A percentile compares a stretch with the other conserved stretches of the same genome.
Conservation (phyloP, 2,329 filamentous ascomycete species). For the Dendryphion nanum region DNA sequence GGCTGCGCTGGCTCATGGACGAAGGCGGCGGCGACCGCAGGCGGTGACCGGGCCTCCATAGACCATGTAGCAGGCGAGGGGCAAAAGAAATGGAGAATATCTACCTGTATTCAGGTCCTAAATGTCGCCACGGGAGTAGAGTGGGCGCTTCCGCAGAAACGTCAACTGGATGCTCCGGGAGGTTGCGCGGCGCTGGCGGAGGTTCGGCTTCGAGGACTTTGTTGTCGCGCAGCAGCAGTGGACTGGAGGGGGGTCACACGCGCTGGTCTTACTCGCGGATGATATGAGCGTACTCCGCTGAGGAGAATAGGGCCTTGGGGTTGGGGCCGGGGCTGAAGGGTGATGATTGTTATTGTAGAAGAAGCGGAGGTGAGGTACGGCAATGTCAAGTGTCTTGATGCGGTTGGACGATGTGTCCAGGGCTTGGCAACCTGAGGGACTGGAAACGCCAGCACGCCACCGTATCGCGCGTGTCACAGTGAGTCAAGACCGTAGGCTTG, state of each 20-base stretch:
- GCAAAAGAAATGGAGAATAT: slow-evolving; percentile 25
- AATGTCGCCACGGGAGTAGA: slow-evolving; percentile 37
- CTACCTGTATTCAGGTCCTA: slow-evolving; percentile 41
- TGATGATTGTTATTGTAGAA: slow-evolving; percentile 21
- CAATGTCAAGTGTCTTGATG: slow-evolving; percentile 2
- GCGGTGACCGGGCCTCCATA: background rate
- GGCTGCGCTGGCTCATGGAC: too few species aligned
- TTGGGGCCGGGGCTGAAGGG: slow-evolving; percentile 29
- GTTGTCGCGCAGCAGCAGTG: slow-evolving; percentile 15
- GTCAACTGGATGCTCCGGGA: slow-evolving; percentile 29
- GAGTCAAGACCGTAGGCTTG: too few species aligned
- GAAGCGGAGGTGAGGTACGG: slow-evolving; percentile 9
- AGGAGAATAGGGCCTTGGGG: slow-evolving; percentile 23
- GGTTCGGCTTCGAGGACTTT: slow-evolving; percentile 26
- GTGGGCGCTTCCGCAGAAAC: slow-evolving; percentile 43
- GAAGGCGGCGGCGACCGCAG: slow-evolving; percentile 7
- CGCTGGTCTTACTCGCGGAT: slow-evolving; percentile 22
- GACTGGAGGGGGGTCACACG: slow-evolving; percentile 20
- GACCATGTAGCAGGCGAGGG: slow-evolving; percentile 20
- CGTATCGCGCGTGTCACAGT: too few species aligned
- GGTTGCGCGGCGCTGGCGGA: slow-evolving; percentile 33
- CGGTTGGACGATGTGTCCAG: slow-evolving; percentile 2
- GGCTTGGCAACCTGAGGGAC: too few species aligned
- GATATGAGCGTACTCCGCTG: slow-evolving; percentile 17
- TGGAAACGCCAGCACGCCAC: too few species aligned